phyloP scores from a whole-genome alignment of 2,329 filamentous ascomycete species.

The Colletotrichum coccodes region DNA sequence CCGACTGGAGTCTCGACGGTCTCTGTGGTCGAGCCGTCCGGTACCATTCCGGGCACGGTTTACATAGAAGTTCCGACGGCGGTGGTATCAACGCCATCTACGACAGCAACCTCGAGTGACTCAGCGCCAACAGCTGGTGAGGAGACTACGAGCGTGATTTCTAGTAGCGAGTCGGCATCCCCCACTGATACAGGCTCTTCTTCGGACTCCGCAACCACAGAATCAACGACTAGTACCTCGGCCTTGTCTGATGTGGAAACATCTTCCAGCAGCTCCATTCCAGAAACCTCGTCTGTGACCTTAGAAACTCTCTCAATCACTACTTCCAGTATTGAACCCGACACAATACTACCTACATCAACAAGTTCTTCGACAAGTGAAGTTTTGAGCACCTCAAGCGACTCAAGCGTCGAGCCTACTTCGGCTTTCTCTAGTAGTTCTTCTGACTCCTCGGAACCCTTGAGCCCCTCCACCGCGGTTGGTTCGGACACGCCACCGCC shows the following conservation, averaged over 20 bases:
- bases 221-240: background rate
- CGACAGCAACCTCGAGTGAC: background rate
- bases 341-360: background rate
- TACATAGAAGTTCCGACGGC: background rate
- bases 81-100: background rate
- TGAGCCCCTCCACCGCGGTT: background rate
- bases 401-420: background rate
- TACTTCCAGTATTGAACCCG: background rate
- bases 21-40: background rate
- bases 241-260: background rate
- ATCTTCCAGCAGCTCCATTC: background rate
- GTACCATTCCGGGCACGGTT: constrained; percentile 8
- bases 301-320: background rate
- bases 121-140: background rate
- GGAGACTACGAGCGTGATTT: background rate
- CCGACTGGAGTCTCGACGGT: background rate
- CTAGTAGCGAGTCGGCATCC: too few relatives aligned
- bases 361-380: background rate
- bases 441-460: background rate
- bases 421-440: background rate
- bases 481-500: background rate
- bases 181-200: background rate
- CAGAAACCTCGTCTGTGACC: background rate
- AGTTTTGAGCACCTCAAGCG: background rate
- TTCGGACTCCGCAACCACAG: background rate